These are phyloP conservation scores for Ciborinia camelliae DNA, from an alignment of 2,329 filamentous ascomycete genomes.

Conservation along the genomic window DNA sequence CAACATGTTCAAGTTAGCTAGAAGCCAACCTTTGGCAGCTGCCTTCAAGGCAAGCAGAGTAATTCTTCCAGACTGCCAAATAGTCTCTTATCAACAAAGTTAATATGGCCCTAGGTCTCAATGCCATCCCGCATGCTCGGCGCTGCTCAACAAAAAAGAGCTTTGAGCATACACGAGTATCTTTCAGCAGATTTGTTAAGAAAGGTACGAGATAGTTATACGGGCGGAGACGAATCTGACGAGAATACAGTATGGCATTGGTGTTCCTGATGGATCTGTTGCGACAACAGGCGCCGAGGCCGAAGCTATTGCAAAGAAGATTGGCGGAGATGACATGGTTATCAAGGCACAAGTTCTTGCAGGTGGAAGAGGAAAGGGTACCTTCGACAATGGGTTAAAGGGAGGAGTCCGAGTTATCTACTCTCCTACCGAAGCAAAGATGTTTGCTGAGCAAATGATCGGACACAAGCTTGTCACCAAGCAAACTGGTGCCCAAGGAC, in stretches of 20 bases:
- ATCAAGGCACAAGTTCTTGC: slow-evolving; percentile 99
- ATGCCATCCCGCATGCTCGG: slow-evolving; percentile 58
- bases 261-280: slow-evolving; percentile 85
- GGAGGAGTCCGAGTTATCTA: slow-evolving; percentile 98
- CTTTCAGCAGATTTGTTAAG: slow-evolving; percentile 88
- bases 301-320: slow-evolving; percentile 83
- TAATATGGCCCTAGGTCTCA: slow-evolving; percentile 41
- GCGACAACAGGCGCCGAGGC: slow-evolving; percentile 82
- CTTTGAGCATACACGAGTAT: slow-evolving; percentile 97
- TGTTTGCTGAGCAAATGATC: slow-evolving; percentile 99
- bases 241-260: slow-evolving; percentile 78
- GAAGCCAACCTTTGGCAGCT: slow-evolving; percentile 76
- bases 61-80: slow-evolving; percentile 39
- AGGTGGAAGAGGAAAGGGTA: slow-evolving; percentile 95
- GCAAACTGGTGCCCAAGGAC: slow-evolving; percentile 91
- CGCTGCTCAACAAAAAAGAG: slow-evolving; percentile 73
- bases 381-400: slow-evolving; percentile 98
- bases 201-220: slow-evolving; percentile 47
- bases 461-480: slow-evolving; percentile 99
- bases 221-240: slow-evolving; percentile 32
- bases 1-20: slow-evolving; percentile 84
- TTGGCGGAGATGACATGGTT: slow-evolving; percentile 94
- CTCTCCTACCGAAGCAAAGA: slow-evolving; percentile 92
- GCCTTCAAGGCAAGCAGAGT: slow-evolving; percentile 77
- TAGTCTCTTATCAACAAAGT: slow-evolving; percentile 28